phyloP scores from a whole-genome alignment of 2,329 filamentous ascomycete genomes.

The Chrysosphaeria jannelii region DNA sequence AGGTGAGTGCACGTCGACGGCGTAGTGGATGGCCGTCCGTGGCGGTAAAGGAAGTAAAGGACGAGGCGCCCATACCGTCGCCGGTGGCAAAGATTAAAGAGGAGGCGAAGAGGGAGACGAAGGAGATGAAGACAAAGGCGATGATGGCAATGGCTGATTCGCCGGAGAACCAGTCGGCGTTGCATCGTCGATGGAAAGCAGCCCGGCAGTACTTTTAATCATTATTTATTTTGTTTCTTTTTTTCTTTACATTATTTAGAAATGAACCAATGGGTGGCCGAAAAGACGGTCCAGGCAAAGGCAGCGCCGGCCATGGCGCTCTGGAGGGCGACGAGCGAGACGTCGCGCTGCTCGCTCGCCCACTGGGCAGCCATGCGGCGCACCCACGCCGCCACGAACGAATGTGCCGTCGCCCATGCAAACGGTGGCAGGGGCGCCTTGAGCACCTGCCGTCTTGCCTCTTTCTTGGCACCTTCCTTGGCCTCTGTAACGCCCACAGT shows the following conservation, averaged over 20 bases:
- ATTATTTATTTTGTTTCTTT: background rate
- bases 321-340: conserved; percentile 38
- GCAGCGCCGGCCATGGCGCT: conserved; percentile 32
- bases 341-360: conserved; percentile 34
- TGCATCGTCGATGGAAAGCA: conserved; percentile 12
- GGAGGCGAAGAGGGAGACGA: conserved; percentile 11
- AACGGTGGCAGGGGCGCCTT: too few species aligned
- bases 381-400: too few species aligned
- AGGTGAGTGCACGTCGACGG: conserved; percentile 10
- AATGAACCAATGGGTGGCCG: too few species aligned
- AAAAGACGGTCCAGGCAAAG: too few species aligned
- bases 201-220: conserved; percentile 10
- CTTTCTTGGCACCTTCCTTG: background rate
- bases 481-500: background rate
- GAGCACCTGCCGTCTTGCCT: conserved; percentile 17
- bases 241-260: too few species aligned
- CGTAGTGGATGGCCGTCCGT: conserved; percentile 22
- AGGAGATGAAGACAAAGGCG: conserved; percentile 6
- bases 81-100: background rate
- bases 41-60: conserved; percentile 10
- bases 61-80: conserved; percentile 4
- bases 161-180: conserved; percentile 5
- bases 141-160: background rate
- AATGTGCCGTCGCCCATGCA: too few species aligned
- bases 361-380: too few species aligned